Evolutionary conservation across 2,329 filamentous ascomycete genomes (phyloP).

Genomic region (Trichoderma cornu-damae): DNA sequence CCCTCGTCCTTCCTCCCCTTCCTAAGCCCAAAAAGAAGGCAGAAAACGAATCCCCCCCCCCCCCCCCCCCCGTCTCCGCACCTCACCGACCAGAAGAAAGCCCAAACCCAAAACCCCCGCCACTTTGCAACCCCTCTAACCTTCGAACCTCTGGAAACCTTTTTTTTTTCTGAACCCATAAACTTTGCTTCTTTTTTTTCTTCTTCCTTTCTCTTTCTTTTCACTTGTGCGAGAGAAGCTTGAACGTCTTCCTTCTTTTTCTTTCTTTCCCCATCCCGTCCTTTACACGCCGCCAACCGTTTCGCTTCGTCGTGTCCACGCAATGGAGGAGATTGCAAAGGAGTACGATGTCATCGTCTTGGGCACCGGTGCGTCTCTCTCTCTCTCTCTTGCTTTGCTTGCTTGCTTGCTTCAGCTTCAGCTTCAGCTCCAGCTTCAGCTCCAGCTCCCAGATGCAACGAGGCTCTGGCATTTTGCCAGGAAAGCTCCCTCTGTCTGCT

Average conservation of each 20-base stretch:
- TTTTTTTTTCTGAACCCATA: not conserved
- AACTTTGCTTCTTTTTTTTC: too few relatives aligned
- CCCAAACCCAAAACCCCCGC: slow-evolving; percentile 25
- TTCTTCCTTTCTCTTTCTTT: slow-evolving; percentile 5
- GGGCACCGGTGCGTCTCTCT: slow-evolving; percentile 72
- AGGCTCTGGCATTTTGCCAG: not conserved
- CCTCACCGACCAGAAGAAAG: slow-evolving; percentile 27
- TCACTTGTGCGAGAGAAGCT: not conserved
- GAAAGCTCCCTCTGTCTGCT: not conserved
- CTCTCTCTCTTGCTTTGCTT: not conserved
- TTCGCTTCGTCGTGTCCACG: slow-evolving; percentile 17
- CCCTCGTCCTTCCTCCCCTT: not conserved
- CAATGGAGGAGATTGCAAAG: slow-evolving; percentile 95
- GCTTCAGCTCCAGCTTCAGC: not conserved
- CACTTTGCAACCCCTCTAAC: slow-evolving; percentile 27
- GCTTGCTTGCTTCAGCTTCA: not conserved
- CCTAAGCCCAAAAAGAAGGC: not conserved
- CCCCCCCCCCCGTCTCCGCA: slow-evolving; percentile 23
- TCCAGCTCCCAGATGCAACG: not conserved
- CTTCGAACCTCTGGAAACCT: slow-evolving; percentile 9
- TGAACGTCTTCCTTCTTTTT: not conserved
- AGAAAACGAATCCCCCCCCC: too few relatives aligned
- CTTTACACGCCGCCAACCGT: slow-evolving; percentile 18
- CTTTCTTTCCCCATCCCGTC: too few relatives aligned
- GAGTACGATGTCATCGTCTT: slow-evolving; percentile 99